Evolutionary conservation across 2,329 filamentous ascomycete species (phyloP).

Genomic region (Trichoderma semiorbis): DNA sequence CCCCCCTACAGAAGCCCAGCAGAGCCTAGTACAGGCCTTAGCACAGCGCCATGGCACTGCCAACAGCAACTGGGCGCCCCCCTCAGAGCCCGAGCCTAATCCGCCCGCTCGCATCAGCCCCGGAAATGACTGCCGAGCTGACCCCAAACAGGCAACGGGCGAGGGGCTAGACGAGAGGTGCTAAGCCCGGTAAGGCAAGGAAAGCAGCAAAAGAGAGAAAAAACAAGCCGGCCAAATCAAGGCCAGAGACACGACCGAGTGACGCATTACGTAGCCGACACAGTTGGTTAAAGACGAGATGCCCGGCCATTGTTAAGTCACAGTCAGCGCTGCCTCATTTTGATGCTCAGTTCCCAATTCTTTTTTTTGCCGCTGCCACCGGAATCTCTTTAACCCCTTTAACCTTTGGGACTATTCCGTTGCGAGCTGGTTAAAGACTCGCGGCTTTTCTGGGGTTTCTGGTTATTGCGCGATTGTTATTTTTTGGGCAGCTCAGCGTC

Average conservation of each 20-base stretch:
- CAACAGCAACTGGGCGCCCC: not conserved
- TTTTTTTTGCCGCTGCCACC: conserved; percentile 1
- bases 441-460: not conserved
- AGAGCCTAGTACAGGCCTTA: not conserved
- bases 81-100: not conserved
- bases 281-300: not conserved
- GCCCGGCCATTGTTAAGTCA: not conserved
- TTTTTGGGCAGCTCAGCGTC: not conserved
- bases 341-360: too few species aligned
- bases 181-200: not conserved
- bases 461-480: not conserved
- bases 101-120: conserved; percentile 11
- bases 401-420: not conserved
- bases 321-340: too few species aligned
- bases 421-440: not conserved
- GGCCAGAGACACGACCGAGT: not conserved
- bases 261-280: conserved; percentile 7
- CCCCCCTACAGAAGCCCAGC: not conserved
- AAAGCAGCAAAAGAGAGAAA: not conserved
- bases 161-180: not conserved
- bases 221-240: not conserved
- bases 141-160: not conserved
- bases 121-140: conserved; percentile 9
- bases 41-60: not conserved
- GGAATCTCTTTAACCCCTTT: not conserved